Evolutionary conservation across 2,329 filamentous ascomycete genomes (phyloP).

Genomic region (Fusarium sp.): DNA sequence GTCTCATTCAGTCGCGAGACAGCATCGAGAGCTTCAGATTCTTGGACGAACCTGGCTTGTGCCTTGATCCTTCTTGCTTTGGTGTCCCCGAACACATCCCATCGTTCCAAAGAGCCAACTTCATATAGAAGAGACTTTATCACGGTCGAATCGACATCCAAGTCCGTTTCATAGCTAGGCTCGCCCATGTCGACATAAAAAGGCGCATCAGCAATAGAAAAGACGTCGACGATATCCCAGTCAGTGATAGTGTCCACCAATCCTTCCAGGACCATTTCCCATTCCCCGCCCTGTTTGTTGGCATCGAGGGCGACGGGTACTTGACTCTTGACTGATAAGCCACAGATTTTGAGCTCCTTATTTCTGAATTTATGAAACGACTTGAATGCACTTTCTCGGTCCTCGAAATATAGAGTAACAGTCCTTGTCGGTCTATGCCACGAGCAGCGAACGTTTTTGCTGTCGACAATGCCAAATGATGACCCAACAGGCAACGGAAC

Average conservation of each 20-base stretch:
- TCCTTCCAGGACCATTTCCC: constrained; percentile 8
- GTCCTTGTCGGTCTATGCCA: constrained; percentile 52
- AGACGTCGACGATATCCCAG: constrained; percentile 15
- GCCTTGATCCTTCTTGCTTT: constrained; percentile 55
- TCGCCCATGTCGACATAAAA: neutral
- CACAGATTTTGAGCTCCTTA: constrained; percentile 44
- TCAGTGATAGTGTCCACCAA: neutral
- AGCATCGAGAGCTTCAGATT: constrained; percentile 53
- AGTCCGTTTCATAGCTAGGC: constrained; percentile 44
- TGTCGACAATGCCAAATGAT: constrained; percentile 50
- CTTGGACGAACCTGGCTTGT: constrained; percentile 54
- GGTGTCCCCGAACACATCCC: constrained; percentile 44
- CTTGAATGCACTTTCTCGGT: constrained; percentile 27
- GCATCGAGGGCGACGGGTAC: neutral
- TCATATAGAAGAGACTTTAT: constrained; percentile 49
- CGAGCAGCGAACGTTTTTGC: constrained; percentile 52
- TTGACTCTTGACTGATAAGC: constrained; percentile 19
- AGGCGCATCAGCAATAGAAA: neutral
- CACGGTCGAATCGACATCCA: constrained; percentile 31
- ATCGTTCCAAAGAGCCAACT: constrained; percentile 52
- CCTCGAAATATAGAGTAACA: constrained; percentile 49
- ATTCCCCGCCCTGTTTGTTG: neutral
- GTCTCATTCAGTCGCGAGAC: constrained; percentile 49
- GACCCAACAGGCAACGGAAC: constrained; percentile 42
- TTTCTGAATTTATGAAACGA: constrained; percentile 37